Evolutionary conservation across 176 grass and related monocot genomes (phyloP).

Genomic region (Hyparrhenia diplandra): DNA sequence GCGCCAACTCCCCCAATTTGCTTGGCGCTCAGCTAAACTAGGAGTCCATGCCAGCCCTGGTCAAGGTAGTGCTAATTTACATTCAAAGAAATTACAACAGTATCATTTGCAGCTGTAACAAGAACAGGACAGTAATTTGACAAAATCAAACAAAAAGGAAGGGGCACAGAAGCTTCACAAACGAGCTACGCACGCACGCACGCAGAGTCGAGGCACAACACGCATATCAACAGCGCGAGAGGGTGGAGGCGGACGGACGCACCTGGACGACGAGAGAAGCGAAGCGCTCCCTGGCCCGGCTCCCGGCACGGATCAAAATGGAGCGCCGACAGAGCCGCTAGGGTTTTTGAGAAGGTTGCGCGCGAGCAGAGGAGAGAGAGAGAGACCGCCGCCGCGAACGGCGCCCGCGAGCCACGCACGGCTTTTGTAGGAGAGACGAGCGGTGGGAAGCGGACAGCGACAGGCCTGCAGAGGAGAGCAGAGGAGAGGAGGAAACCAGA

Average conservation of each 20-base stretch:
- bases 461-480: too few relatives aligned
- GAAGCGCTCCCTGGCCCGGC: background rate
- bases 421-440: constrained; percentile 23
- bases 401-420: constrained; percentile 23
- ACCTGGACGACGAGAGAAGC: constrained; percentile 23
- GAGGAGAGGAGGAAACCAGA: constrained; percentile 21
- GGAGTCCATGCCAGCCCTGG: too few relatives aligned
- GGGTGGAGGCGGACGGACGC: background rate
- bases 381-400: constrained; percentile 31
- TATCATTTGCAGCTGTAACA: too few relatives aligned
- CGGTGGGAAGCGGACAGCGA: too few relatives aligned
- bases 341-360: constrained; percentile 26
- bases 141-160: constrained; percentile 5
- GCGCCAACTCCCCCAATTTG: too few relatives aligned
- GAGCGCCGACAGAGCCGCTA: background rate
- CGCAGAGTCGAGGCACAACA: background rate
- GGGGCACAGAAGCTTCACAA: background rate
- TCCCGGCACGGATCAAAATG: constrained; percentile 19
- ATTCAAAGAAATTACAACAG: too few relatives aligned
- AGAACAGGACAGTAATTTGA: background rate
- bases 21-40: too few relatives aligned
- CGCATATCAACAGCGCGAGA: background rate
- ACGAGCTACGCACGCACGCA: background rate
- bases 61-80: too few relatives aligned
- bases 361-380: constrained; percentile 10